Conservation (phyloP, 371 early-diverging fungal species). For the Choanephora cucurbitarum region DNA sequence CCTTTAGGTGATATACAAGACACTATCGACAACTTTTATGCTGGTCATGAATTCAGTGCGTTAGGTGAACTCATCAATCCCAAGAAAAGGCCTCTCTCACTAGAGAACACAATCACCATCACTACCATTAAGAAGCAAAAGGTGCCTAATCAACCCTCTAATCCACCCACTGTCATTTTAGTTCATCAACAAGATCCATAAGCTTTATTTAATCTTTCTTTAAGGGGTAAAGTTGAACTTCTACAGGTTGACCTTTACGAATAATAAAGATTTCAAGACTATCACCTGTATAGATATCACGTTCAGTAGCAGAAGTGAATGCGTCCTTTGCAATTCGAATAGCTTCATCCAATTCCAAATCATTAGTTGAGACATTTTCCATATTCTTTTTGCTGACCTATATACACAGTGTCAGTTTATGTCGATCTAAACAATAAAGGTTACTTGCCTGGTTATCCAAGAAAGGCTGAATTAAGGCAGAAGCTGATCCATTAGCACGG, state of each 20-base stretch:
- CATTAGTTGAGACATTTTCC: slow-evolving; percentile 33
- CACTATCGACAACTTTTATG: slow-evolving; percentile 17
- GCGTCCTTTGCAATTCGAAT: slow-evolving; percentile 91
- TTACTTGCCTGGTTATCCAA: slow-evolving; percentile 95
- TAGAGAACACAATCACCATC: background rate
- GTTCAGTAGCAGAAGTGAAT: slow-evolving; percentile 98
- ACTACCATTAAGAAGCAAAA: too few relatives aligned
- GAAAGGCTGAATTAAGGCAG: slow-evolving; percentile 96
- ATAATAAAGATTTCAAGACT: slow-evolving; percentile 93
- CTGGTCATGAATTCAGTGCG: slow-evolving; percentile 13
- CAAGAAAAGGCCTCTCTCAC: background rate
- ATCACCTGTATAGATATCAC: slow-evolving; percentile 99
- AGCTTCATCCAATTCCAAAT: slow-evolving; percentile 68
- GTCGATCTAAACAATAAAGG: background rate
- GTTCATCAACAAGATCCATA: too few relatives aligned
- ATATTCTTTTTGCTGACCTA: slow-evolving; percentile 69
- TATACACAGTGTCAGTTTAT: background rate
- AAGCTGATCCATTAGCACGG: slow-evolving; percentile 90
- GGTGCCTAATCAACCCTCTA: too few relatives aligned
- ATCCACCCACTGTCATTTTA: too few relatives aligned
- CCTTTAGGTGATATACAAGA: slow-evolving; percentile 14
- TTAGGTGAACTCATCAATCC: background rate
- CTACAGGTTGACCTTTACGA: slow-evolving; percentile 74
- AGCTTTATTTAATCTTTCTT: slow-evolving; percentile 72
- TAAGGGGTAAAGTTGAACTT: slow-evolving; percentile 71